Evolutionary conservation across 208 protist genomes (phyloP).

Genomic region (Leishmania lainsoni): DNA sequence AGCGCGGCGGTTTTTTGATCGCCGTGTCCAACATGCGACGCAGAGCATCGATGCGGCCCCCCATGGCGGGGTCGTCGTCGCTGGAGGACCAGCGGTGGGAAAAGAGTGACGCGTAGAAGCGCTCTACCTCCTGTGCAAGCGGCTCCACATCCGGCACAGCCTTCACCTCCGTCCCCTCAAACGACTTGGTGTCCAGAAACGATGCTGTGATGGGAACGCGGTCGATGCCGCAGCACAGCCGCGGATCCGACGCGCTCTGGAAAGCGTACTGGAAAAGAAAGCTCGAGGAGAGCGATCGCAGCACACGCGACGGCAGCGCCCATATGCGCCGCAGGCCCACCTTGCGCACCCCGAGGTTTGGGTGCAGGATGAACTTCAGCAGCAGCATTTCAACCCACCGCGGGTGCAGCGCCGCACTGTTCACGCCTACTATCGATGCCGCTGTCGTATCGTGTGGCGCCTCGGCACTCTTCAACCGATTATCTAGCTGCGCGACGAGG

Average conservation of each 20-base stretch:
- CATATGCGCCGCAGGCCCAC: constrained; percentile 65
- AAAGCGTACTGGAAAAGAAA: constrained; percentile 72
- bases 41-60: constrained; percentile 53
- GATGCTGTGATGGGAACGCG: constrained; percentile 52
- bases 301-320: constrained; percentile 46
- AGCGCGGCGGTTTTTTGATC: constrained; percentile 47
- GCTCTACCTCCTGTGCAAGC: constrained; percentile 67
- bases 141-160: constrained; percentile 47
- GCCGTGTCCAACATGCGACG: constrained; percentile 33
- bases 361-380: constrained; percentile 79
- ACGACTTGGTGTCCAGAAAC: constrained; percentile 68
- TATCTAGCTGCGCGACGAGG: constrained; percentile 43
- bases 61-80: constrained; percentile 10
- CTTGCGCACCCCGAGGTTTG: constrained; percentile 81
- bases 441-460: background rate
- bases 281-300: constrained; percentile 47
- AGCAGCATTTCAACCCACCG: constrained; percentile 81
- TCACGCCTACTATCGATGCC: background rate
- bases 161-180: constrained; percentile 64
- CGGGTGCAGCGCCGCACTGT: constrained; percentile 42
- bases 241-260: constrained; percentile 55
- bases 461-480: constrained; percentile 12
- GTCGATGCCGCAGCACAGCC: constrained; percentile 79
- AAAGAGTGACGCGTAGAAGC: constrained; percentile 74
- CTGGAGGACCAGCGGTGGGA: constrained; percentile 6